Base-by-base conservation (phyloP, 805 yeast genomes). In the Saccharomycopsis malanga region DNA sequence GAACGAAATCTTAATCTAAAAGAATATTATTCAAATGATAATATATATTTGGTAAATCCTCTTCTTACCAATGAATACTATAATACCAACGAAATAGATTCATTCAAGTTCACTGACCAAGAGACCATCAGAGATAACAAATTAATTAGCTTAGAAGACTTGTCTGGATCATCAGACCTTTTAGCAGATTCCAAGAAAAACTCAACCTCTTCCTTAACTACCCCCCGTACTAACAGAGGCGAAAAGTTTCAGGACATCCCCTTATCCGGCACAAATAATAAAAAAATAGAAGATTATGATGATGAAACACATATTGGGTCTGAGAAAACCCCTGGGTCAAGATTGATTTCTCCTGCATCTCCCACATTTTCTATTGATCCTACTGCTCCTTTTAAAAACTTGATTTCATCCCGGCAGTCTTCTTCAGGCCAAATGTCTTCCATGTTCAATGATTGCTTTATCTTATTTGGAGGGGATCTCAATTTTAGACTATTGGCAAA, bases 391-490 rank as follows among this genome's bases (percentile, higher is more conserved):
- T 51, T 58, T 0, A 54, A 6, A 9, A 14, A 14, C 34, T 15
- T 30, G 21, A 18, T 7, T 29, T 5, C 27, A 21, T 14, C n/a
- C 12, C 7, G 21, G 9, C 12, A 7, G 14, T 14, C 9, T 6
- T 4, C n/a, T 4, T 6, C 34, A 12, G 7, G 4, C 9, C 25
- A 25, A 4, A 4, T 25, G 6, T 17, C 34, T 3, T 15, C 36
- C 4, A 53, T 39, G 41, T 58, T 44, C 44, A 39, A 46, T 24
- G 53, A 59, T 29, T 54, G 64, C 18, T 46, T 58, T 24, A 56
- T 68, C 0, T 58, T 77, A 20, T 59, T 73, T 10, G 63, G 71
- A 24, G 84, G 84, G 5, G 84, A 78, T 54, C 58, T 78, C 48
- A 78, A 79, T 55, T 78, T 74, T 54, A 63, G 84, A 41, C 54